Evolutionary conservation across 2,329 filamentous ascomycete genomes (phyloP).

Genomic region (Volutella citrinella): DNA sequence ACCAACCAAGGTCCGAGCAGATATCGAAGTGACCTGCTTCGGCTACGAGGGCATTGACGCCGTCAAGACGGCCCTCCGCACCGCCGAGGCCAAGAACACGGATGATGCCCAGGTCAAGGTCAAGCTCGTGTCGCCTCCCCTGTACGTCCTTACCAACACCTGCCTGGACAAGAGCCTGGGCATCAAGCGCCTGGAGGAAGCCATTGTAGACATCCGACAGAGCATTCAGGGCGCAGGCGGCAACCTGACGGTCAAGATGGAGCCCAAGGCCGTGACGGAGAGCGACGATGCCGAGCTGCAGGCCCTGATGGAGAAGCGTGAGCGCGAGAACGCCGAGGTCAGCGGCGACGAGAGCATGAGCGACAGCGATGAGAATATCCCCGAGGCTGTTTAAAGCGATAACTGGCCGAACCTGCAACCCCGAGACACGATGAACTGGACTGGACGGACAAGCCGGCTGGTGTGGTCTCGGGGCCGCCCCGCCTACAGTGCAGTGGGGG

Average conservation of each 20-base stretch:
- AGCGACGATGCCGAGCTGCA: conserved; percentile 96
- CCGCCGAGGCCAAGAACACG: conserved; percentile 90
- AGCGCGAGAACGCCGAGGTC: conserved; percentile 96
- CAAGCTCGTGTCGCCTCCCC: conserved; percentile 92
- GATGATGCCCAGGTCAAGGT: conserved; percentile 94
- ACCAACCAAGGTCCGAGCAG: conserved; percentile 97
- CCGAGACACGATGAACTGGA: conserved; percentile 13
- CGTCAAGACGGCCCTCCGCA: conserved; percentile 87
- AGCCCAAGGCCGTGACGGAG: conserved; percentile 97
- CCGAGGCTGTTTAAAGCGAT: conserved; percentile 38
- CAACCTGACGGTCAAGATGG: conserved; percentile 90
- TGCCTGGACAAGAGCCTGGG: conserved; percentile 90
- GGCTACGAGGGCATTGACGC: conserved; percentile 98
- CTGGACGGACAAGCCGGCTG: conserved; percentile 16
- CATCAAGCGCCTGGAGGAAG: conserved; percentile 80
- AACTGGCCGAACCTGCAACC: too few species aligned
- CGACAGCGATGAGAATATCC: conserved; percentile 83
- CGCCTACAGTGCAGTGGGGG: conserved; percentile 8
- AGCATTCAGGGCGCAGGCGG: conserved; percentile 79
- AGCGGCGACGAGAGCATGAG: conserved; percentile 96
- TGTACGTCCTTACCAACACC: conserved; percentile 94
- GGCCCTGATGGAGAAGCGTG: conserved; percentile 98
- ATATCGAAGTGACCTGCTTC: conserved; percentile 94
- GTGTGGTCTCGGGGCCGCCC: conserved; percentile 13
- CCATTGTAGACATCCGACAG: conserved; percentile 80